These are phyloP conservation scores for Golubevia sp. DNA, from an alignment of 1,284 basidiomycete species.

Conservation along the genomic window DNA sequence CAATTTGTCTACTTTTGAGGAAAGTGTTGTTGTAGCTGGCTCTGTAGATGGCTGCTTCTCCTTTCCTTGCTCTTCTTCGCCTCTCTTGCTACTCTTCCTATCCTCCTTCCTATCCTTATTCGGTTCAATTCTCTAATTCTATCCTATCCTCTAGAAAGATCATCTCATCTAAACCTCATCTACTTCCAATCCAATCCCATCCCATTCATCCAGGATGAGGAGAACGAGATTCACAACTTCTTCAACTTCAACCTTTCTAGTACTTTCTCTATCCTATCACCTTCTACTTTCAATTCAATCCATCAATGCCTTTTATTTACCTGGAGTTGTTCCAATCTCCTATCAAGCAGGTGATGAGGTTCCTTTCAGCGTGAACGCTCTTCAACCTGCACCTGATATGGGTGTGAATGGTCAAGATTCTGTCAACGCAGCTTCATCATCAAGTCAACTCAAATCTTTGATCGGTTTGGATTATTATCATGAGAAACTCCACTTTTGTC, in stretches of 20 bases:
- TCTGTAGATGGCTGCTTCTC: not conserved
- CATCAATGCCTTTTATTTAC: conserved; percentile 62
- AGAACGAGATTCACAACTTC: not conserved
- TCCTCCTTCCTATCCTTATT: conserved; percentile 1
- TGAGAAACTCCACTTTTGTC: conserved; percentile 81
- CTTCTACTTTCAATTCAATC: too few species aligned
- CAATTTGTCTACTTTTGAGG: too few species aligned
- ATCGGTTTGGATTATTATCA: conserved; percentile 77
- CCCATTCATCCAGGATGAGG: not conserved
- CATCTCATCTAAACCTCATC: too few species aligned
- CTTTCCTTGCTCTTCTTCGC: not conserved
- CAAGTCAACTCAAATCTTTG: conserved; percentile 34
- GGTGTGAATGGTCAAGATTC: conserved; percentile 30
- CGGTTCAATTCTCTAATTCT: not conserved
- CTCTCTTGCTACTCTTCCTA: conserved; percentile 3
- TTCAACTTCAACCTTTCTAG: not conserved
- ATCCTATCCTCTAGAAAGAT: not conserved
- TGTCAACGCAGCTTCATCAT: not conserved
- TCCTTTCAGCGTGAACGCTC: conserved; percentile 56
- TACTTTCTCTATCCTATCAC: not conserved
- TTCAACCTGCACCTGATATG: conserved; percentile 54
- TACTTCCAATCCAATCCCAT: not conserved
- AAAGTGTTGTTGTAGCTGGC: not conserved
- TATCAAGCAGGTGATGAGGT: conserved; percentile 57
- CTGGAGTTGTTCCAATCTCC: conserved; percentile 61